phyloP scores from a whole-genome alignment of 495 filamentous ascomycete genomes.

The Cenococcum geophilum region DNA sequence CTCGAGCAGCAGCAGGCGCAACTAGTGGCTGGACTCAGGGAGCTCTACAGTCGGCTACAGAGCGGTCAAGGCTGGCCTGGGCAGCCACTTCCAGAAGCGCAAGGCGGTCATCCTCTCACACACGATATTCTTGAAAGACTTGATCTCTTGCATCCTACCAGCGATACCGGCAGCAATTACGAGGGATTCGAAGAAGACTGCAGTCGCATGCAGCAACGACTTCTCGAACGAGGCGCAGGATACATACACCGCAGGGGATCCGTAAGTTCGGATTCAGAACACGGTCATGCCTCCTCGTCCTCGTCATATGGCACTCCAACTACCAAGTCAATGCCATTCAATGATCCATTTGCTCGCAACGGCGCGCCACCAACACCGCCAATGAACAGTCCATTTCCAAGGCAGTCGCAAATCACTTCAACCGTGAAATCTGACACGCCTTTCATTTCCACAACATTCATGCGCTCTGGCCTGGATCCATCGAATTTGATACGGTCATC shows the following conservation, averaged over 20 bases:
- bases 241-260: constrained; percentile 51
- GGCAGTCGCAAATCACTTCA: constrained; percentile 24
- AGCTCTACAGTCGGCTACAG: constrained; percentile 51
- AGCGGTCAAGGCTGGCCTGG: constrained; percentile 53
- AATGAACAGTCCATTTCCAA: constrained; percentile 32
- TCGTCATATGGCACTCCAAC: constrained; percentile 26
- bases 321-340: constrained; percentile 19
- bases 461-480: constrained; percentile 26
- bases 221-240: constrained; percentile 47
- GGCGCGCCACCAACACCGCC: constrained; percentile 31
- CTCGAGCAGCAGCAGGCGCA: constrained; percentile 64
- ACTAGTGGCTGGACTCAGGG: constrained; percentile 55
- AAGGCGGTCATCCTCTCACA: constrained; percentile 56
- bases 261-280: constrained; percentile 49
- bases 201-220: constrained; percentile 48
- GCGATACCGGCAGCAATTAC: constrained; percentile 40
- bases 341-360: constrained; percentile 24
- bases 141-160: constrained; percentile 46
- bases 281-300: constrained; percentile 37
- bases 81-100: constrained; percentile 45
- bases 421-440: constrained; percentile 17
- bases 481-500: constrained; percentile 11
- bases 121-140: constrained; percentile 60
- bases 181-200: constrained; percentile 57
- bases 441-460: constrained; percentile 20